Evolutionary conservation across 2,329 filamentous ascomycete species (phyloP).

Genomic region (Fusarium solani-melongenae): DNA sequence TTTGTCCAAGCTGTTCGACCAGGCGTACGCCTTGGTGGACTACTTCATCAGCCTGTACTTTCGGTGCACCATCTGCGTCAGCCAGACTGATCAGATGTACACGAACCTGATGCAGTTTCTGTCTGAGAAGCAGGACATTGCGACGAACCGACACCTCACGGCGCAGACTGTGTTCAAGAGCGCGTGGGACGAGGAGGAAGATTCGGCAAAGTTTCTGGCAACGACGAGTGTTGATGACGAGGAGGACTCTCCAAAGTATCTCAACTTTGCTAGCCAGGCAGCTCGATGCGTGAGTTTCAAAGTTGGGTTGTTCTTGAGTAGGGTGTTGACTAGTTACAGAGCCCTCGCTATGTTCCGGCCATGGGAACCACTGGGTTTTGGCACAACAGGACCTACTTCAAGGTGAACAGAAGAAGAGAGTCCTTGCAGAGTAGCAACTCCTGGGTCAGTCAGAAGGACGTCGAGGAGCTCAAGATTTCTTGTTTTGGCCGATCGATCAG

Average conservation of each 20-base stretch:
- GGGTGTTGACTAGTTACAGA: conserved; percentile 40
- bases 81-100: conserved; percentile 68
- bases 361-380: conserved; percentile 65
- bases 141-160: conserved; percentile 62
- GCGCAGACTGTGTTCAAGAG: conserved; percentile 66
- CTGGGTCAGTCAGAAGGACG: conserved; percentile 58
- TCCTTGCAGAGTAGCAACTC: conserved; percentile 48
- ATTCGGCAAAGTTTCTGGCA: conserved; percentile 52
- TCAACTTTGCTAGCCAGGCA: conserved; percentile 70
- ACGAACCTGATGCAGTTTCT: conserved; percentile 69
- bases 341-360: conserved; percentile 65
- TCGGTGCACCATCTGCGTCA: conserved; percentile 64
- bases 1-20: conserved; percentile 49
- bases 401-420: conserved; percentile 59
- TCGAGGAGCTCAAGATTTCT: conserved; percentile 64
- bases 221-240: conserved; percentile 53
- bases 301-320: background rate
- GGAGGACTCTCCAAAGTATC: conserved; percentile 53
- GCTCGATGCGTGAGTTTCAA: conserved; percentile 56
- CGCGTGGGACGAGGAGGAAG: conserved; percentile 67
- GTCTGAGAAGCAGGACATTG: conserved; percentile 62
- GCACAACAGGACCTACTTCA: conserved; percentile 63
- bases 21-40: conserved; percentile 49
- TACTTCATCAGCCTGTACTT: conserved; percentile 57
- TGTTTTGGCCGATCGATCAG: conserved; percentile 62